Percentiles rank a stretch among this genome's conserved stretches.
These are phyloP conservation scores for Botryotinia narcissicola DNA, from an alignment of 2,329 filamentous ascomycete species.

Conservation along the genomic window DNA sequence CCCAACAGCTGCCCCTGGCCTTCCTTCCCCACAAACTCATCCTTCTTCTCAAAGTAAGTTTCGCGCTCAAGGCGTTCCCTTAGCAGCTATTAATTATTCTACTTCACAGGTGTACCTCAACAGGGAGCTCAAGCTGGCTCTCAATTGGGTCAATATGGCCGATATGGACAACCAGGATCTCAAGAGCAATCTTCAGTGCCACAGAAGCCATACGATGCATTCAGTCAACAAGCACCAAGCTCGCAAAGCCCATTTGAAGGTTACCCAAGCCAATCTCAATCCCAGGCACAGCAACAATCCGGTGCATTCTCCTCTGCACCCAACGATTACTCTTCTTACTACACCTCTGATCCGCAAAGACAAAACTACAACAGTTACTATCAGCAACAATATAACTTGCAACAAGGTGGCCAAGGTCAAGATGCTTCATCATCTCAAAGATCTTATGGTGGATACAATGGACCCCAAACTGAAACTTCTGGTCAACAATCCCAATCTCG, in stretches of 20 bases:
- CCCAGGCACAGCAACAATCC: slow-evolving; percentile 56
- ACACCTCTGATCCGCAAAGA: slow-evolving; percentile 72
- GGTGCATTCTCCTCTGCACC: slow-evolving; percentile 71
- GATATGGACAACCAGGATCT: slow-evolving; percentile 61
- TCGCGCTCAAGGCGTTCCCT: not conserved
- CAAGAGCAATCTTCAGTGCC: slow-evolving; percentile 59
- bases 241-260: slow-evolving; percentile 60
- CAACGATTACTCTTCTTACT: slow-evolving; percentile 81
- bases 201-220: slow-evolving; percentile 86
- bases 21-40: slow-evolving; percentile 40
- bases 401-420: slow-evolving; percentile 58
- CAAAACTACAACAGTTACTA: slow-evolving; percentile 73
- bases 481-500: slow-evolving; percentile 62
- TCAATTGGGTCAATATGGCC: slow-evolving; percentile 58
- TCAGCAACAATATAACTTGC: slow-evolving; percentile 54
- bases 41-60: slow-evolving; percentile 40
- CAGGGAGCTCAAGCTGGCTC: slow-evolving; percentile 36
- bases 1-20: slow-evolving; percentile 41
- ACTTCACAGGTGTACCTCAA: slow-evolving; percentile 27
- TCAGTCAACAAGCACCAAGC: slow-evolving; percentile 68
- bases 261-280: slow-evolving; percentile 58
- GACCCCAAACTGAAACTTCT: slow-evolving; percentile 63
- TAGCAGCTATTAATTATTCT: not conserved
- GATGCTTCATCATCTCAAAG: slow-evolving; percentile 72
- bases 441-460: slow-evolving; percentile 71